These are phyloP conservation scores for Colletotrichum viniferum DNA, from an alignment of 2,329 filamentous ascomycete species.

Conservation along the genomic window DNA sequence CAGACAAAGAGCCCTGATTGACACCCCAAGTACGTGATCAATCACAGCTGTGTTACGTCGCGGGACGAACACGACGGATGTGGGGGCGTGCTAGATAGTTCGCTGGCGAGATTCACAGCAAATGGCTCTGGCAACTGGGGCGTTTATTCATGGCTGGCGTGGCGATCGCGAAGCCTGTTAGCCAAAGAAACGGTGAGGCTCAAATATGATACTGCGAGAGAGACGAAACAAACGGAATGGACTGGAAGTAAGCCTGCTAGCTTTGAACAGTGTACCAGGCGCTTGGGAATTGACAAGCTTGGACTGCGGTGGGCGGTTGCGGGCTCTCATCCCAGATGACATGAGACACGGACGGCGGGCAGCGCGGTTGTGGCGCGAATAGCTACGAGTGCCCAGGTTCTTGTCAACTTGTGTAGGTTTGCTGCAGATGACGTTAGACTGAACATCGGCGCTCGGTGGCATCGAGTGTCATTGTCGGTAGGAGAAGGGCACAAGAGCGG, in stretches of 20 bases:
- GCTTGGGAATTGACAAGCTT: background rate
- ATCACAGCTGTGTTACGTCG: background rate
- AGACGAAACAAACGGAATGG: too few relatives aligned
- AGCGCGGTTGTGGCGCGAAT: background rate
- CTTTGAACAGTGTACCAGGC: too few relatives aligned
- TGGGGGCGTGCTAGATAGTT: background rate
- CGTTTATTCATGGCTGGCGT: too few relatives aligned
- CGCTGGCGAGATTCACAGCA: too few relatives aligned
- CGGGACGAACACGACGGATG: background rate
- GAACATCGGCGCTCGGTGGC: conserved; percentile 1
- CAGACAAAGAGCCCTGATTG: background rate
- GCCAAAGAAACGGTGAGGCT: too few relatives aligned
- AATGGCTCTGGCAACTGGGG: too few relatives aligned
- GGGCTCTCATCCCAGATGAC: background rate
- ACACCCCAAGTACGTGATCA: background rate
- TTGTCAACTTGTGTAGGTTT: background rate
- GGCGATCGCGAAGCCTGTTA: too few relatives aligned
- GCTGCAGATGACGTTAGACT: background rate
- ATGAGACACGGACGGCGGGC: background rate
- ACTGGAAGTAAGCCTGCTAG: too few relatives aligned
- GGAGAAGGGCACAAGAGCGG: background rate
- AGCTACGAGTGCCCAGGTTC: background rate
- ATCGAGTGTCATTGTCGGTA: background rate
- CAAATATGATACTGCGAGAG: too few relatives aligned
- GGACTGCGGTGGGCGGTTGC: background rate